These are phyloP conservation scores for Juncus inflexus DNA, from an alignment of 176 grass and related monocot genomes.

Conservation along the genomic window DNA sequence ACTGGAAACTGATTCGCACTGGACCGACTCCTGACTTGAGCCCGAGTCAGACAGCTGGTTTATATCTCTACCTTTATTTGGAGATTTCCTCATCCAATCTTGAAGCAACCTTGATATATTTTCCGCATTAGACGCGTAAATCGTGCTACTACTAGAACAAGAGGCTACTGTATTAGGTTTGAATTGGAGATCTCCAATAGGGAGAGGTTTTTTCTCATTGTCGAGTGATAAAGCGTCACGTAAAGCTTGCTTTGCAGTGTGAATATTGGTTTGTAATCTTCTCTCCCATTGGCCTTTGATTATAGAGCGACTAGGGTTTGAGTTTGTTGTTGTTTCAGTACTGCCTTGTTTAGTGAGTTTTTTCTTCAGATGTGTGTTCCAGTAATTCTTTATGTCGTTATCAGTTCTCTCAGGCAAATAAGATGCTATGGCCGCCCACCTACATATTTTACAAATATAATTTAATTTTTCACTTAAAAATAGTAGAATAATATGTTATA, in stretches of 20 bases:
- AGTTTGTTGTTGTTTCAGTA: conserved; percentile 4
- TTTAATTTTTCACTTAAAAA: background rate
- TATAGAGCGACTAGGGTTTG: conserved; percentile 28
- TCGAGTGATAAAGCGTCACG: conserved; percentile 48
- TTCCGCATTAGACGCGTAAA: conserved; percentile 54
- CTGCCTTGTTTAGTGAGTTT: conserved; percentile 35
- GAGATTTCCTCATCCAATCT: conserved; percentile 39
- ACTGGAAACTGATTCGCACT: conserved; percentile 19
- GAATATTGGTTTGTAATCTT: conserved; percentile 71
- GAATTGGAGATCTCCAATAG: conserved; percentile 22
- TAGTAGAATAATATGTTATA: background rate
- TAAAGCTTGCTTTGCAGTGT: conserved; percentile 62
- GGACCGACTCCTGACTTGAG: conserved; percentile 10
- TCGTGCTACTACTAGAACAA: conserved; percentile 22
- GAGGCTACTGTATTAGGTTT: conserved; percentile 34
- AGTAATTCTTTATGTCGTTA: conserved; percentile 99
- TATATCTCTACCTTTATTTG: background rate
- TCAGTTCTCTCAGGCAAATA: conserved; percentile 91
- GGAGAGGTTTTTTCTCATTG: background rate
- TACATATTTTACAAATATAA: conserved; percentile 13
- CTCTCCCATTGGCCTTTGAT: conserved; percentile 84
- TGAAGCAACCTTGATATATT: conserved; percentile 85
- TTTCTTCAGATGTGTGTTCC: conserved; percentile 96
- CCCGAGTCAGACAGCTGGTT: background rate
- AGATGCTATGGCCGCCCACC: conserved; percentile 89